Evolutionary conservation across 768 basidiomycete genomes (phyloP), one percentile per base, ranked within the genome.

Genomic region (Calocybe indica): DNA sequence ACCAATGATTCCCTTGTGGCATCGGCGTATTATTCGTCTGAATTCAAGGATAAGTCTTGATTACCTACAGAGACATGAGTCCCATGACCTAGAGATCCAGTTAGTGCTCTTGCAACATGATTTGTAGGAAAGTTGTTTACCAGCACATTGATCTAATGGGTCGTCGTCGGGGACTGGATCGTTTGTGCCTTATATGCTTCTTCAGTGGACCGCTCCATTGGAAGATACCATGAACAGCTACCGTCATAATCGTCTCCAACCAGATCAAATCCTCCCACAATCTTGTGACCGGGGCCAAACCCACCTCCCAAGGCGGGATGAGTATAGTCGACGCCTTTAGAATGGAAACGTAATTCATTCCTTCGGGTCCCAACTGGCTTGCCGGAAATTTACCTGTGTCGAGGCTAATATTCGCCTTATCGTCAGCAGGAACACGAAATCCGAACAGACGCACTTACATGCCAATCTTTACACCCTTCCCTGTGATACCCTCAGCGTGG

Each of bases 391-490:
- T 22, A 45, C 72, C 71, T n/a, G 72, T 70, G 52, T 81, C 80
- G 45, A 85, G 69, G 38, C 76, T 78, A 40, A 31, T 35, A 41
- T 15, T n/a, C 31, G 34, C 11, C 8, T 37, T n/a, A 34, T 43
- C 35, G 29, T 29, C 37, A 37, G 45, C 28, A 13, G 52, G 12
- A 39, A 30, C 22, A n/a, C 11, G 14, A 48, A 32, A 15, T 10
- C 30, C 30, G 43, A 42, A 10, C 31, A 34, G 40, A 10, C 2
- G 46, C 10, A 53, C 76, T 60, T 48, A 79, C 78, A 86, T 78
- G 51, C 75, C 85, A 46, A 89, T 73, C 55, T 83, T 83, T 60
- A 85, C 68, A 2, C 84, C 84, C 36, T 72, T 72, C 9, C 87
- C 85, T 28, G 70, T 69, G 55, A 80, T 72, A 0, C 82, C 83